Conservation (phyloP, 2,329 filamentous ascomycete genomes). For the Orbilia oligospora region DNA sequence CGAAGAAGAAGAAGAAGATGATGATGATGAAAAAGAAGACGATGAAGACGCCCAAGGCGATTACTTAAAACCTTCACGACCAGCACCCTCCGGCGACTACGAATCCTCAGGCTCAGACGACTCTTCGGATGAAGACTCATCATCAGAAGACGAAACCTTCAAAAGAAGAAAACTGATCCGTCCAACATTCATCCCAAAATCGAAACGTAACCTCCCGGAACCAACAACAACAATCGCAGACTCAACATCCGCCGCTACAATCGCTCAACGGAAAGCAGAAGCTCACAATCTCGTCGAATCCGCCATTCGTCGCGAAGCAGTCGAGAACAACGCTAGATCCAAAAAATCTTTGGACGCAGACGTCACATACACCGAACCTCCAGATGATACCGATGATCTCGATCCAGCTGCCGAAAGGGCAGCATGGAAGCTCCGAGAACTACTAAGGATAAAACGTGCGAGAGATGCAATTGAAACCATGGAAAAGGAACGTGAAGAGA, state of each 20-base stretch:
- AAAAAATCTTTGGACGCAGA: conserved; percentile 90
- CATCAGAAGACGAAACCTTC: conserved; percentile 72
- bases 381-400: conserved; percentile 89
- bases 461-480: conserved; percentile 85
- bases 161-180: conserved; percentile 72
- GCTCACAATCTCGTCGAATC: conserved; percentile 87
- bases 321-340: conserved; percentile 77
- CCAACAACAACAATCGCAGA: conserved; percentile 38
- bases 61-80: not conserved
- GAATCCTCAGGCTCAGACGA: conserved; percentile 54
- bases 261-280: conserved; percentile 76
- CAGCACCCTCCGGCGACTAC: conserved; percentile 54
- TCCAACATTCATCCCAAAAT: conserved; percentile 78
- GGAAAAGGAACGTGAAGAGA: conserved; percentile 88
- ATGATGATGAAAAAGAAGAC: conserved; percentile 49
- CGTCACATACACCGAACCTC: conserved; percentile 77
- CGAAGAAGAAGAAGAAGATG: conserved; percentile 59
- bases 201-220: conserved; percentile 70
- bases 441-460: conserved; percentile 88
- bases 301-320: conserved; percentile 85
- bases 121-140: conserved; percentile 23
- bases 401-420: conserved; percentile 90
- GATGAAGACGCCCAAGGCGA: conserved; percentile 45
- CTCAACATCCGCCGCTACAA: conserved; percentile 59
- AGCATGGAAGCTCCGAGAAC: conserved; percentile 93